Evolutionary conservation across 2,329 filamentous ascomycete genomes (phyloP), one percentile per base, ranked within the genome.

Genomic region (Diplodia mutila): DNA sequence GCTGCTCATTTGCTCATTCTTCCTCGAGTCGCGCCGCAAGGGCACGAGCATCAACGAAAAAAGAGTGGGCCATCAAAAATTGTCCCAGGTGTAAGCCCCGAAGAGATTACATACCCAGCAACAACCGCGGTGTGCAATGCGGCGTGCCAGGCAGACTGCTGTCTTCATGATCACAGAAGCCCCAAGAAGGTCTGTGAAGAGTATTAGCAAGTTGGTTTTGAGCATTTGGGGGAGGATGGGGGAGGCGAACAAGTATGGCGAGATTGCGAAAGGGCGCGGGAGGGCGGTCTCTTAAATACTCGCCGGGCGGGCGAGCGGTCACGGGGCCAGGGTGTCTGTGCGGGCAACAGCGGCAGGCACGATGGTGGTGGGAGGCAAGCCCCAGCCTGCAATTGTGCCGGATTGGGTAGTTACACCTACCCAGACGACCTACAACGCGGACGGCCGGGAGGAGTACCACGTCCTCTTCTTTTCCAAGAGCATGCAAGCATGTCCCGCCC

Each of bases 31-130:
- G 32, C 32, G 32, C 32, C 53, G 21, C 53, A 16, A 23, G 53
- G 29, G 32, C 53, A 32, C 32, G n/a, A 57, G n/a, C 29, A 25
- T 57, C 53, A 57, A 57, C 53, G 53, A 57, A 57, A 57, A 53
- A 9, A 14, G 27, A 11, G 5, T 8, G 21, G n/a, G 53, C 32
- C 32, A 57, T 57, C 53, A 57, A 57, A 57, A 57, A 57, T 57
- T 57, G 32, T 8, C 53, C 53, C 53, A 39, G 53, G 53, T 57
- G 53, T 57, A 57, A 57, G 53, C 53, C 53, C 53, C 53, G 32
- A 57, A 57, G 53, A 39, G 32, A 57, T 37, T 57, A 57, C 53
- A 57, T 57, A 39, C 53, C 53, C 11, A 27, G 18, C 32, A 37
- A 4, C 53, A n/a, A 9, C 53, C 32, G 53, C 53, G 53, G 2